A percentile compares a stretch with the other conserved stretches of the same genome.
Conservation (phyloP, 768 basidiomycete species). For the Psilocybe azurescens region DNA sequence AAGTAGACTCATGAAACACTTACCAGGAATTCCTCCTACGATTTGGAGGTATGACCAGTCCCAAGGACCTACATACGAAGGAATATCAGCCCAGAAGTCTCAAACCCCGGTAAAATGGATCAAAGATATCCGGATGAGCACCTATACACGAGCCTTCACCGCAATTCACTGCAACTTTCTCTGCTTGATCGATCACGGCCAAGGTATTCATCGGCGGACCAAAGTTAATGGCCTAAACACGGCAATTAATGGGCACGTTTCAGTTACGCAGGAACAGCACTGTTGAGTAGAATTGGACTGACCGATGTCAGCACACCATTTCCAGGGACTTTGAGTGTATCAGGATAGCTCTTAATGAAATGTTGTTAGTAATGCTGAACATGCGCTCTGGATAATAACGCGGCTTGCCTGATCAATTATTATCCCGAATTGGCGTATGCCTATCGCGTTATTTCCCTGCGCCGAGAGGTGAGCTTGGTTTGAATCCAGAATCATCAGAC, state of each 20-base stretch:
- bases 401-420: conserved; percentile 59
- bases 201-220: conserved; percentile 43
- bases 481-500: background rate
- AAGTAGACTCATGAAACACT: background rate
- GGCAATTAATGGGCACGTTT: background rate
- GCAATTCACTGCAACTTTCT: conserved; percentile 60
- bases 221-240: conserved; percentile 55
- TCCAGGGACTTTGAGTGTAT: conserved; percentile 55
- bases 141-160: conserved; percentile 56
- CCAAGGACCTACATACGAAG: conserved; percentile 27
- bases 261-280: background rate
- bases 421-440: conserved; percentile 55
- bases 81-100: background rate
- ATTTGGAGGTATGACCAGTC: conserved; percentile 29
- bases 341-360: conserved; percentile 56
- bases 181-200: conserved; percentile 44
- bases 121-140: conserved; percentile 22
- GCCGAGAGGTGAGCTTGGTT: background rate
- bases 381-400: background rate
- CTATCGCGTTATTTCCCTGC: conserved; percentile 57
- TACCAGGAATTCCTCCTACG: conserved; percentile 28
- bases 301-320: conserved; percentile 65
- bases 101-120: background rate
- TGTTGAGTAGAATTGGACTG: conserved; percentile 20
- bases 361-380: background rate